A percentile compares a stretch with the other conserved stretches of the same genome.
Conservation (phyloP, 139 green algal species). For the Chlorella sp. region DNA sequence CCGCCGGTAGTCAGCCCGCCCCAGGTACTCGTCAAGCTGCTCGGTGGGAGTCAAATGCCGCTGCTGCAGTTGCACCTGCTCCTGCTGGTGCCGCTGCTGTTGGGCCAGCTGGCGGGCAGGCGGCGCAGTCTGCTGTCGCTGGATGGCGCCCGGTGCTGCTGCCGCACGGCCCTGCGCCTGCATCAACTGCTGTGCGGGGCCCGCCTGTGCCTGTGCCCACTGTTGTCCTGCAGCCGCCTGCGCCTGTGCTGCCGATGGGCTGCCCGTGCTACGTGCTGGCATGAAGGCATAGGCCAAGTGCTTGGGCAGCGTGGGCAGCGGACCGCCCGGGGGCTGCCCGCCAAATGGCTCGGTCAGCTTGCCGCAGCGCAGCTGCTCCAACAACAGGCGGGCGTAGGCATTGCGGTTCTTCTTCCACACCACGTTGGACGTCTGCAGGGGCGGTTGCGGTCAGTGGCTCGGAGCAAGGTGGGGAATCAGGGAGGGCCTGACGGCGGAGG, state of each 20-base stretch:
- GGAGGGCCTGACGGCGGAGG: neutral
- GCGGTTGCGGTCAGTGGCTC: neutral
- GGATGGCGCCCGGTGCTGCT: neutral
- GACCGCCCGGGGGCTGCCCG: slow-evolving; percentile 47
- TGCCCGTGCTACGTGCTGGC: slow-evolving; percentile 5
- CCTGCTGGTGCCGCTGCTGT: neutral
- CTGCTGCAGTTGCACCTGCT: neutral
- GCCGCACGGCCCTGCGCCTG: neutral
- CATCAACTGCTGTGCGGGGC: neutral
- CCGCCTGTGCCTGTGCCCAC: neutral
- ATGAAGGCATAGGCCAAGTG: slow-evolving; percentile 39
- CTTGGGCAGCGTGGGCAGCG: slow-evolving; percentile 63
- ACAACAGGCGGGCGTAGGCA: slow-evolving; percentile 63
- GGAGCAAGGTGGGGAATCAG: neutral
- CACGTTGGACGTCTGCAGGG: slow-evolving; percentile 53
- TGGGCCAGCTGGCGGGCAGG: neutral
- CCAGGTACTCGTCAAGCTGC: slow-evolving; percentile 26
- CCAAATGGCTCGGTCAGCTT: slow-evolving; percentile 64
- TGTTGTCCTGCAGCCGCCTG: neutral
- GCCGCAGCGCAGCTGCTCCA: slow-evolving; percentile 71
- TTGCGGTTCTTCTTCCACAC: slow-evolving; percentile 80
- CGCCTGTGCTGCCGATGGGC: neutral
- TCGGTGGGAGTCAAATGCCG: neutral
- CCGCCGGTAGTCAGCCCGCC: neutral
- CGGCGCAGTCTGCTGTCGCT: neutral